These are phyloP conservation scores for Tulasnella sp. DNA, from an alignment of 768 basidiomycete genomes.

Conservation along the genomic window DNA sequence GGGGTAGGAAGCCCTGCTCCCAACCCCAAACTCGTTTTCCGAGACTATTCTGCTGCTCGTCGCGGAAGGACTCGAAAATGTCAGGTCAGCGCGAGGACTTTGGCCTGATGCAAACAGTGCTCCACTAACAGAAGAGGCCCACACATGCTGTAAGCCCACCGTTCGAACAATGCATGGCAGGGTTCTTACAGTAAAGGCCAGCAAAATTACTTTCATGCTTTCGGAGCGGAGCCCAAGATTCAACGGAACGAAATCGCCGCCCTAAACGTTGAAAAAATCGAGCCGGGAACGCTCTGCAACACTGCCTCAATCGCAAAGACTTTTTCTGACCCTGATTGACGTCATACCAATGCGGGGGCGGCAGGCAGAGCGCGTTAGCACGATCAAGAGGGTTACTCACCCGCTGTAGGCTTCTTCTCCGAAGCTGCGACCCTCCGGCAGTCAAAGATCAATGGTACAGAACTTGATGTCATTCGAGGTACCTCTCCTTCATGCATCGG, in stretches of 20 bases:
- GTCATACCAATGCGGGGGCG: not conserved
- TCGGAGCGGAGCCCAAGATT: not conserved
- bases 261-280: not conserved
- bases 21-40: not conserved
- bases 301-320: not conserved
- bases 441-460: not conserved
- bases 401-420: not conserved
- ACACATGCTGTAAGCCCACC: not conserved
- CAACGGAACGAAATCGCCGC: not conserved
- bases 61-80: not conserved
- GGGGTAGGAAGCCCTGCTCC: not conserved
- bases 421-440: not conserved
- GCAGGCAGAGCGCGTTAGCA: not conserved
- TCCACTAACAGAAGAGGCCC: not conserved
- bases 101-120: not conserved
- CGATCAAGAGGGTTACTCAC: not conserved
- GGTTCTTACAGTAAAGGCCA: not conserved
- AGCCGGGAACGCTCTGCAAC: not conserved
- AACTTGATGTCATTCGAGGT: not conserved
- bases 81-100: not conserved
- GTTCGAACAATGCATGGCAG: not conserved
- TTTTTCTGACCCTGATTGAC: not conserved
- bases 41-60: not conserved
- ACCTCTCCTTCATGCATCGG: not conserved
- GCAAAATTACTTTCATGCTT: not conserved